A percentile compares a stretch with the other conserved stretches of the same genome.
phyloP scores from a whole-genome alignment of 148 eudicot species.

The Persicaria tinctoria region DNA sequence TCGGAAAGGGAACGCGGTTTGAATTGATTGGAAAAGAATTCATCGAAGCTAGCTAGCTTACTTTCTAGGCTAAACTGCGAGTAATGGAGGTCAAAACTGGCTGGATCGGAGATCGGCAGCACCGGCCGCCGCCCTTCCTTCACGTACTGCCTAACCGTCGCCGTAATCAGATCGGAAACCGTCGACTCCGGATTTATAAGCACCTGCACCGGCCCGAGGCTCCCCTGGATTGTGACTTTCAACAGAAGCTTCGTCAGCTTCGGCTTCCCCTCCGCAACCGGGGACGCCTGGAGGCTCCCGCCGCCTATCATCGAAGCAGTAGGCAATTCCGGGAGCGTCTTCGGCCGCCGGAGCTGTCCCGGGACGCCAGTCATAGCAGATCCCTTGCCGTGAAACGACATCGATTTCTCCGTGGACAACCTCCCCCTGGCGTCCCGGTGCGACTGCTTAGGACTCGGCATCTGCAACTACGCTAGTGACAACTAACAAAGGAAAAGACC shows the following conservation, averaged over 20 bases:
- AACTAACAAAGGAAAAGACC: background rate
- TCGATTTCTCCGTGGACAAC: conserved; percentile 16
- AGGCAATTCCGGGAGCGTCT: conserved; percentile 10
- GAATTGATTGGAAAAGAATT: no score
- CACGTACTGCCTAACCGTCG: conserved; percentile 34
- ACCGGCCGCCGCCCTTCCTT: conserved; percentile 49
- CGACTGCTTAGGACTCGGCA: conserved; percentile 11
- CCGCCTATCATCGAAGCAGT: background rate
- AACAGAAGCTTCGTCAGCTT: conserved; percentile 48
- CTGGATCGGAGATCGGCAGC: conserved; percentile 17
- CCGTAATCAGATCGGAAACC: conserved; percentile 44
- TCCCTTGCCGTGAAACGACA: conserved; percentile 38
- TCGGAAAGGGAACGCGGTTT: no score
- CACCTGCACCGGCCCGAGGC: conserved; percentile 46
- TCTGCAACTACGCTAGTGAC: background rate
- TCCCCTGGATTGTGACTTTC: conserved; percentile 53
- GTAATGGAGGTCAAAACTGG: conserved; percentile 49
- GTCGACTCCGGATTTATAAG: conserved; percentile 43
- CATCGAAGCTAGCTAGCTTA: conserved; percentile 16
- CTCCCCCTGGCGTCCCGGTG: background rate
- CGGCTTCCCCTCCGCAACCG: conserved; percentile 13
- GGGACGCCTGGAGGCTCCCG: background rate
- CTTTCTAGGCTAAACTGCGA: conserved; percentile 69
- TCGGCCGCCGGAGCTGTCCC: background rate
- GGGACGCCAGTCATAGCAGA: background rate